phyloP scores from a whole-genome alignment of 2,329 filamentous ascomycete genomes.

The Teratosphaeriaceae sp. region DNA sequence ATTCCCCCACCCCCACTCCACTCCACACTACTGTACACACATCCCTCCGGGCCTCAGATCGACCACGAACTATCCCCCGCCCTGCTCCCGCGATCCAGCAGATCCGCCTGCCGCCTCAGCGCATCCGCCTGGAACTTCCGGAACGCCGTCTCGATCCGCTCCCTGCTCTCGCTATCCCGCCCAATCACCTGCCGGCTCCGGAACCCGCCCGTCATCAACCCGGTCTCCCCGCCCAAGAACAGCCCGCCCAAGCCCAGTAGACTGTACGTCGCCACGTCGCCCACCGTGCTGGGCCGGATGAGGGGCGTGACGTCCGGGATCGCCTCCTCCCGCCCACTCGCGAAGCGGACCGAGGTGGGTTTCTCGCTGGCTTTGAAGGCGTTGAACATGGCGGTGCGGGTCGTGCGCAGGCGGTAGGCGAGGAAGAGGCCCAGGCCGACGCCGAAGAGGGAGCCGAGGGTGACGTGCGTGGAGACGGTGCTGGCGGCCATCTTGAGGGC shows the following conservation, averaged over 20 bases:
- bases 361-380: constrained; percentile 56
- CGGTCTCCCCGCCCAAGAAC: constrained; percentile 59
- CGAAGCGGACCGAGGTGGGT: constrained; percentile 56
- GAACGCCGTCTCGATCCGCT: constrained; percentile 58
- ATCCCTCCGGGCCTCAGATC: neutral
- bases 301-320: constrained; percentile 56
- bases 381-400: constrained; percentile 53
- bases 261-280: constrained; percentile 57
- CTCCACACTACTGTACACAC: neutral
- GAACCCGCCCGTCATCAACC: constrained; percentile 51
- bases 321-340: constrained; percentile 52
- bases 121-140: constrained; percentile 56
- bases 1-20: too few relatives aligned
- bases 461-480: constrained; percentile 49
- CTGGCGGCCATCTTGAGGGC: constrained; percentile 49
- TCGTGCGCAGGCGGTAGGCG: constrained; percentile 50
- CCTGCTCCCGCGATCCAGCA: constrained; percentile 39
- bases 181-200: constrained; percentile 49
- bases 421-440: constrained; percentile 53
- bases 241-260: constrained; percentile 57
- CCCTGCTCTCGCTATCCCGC: constrained; percentile 46
- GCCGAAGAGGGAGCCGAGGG: constrained; percentile 54
- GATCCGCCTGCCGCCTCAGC: constrained; percentile 52
- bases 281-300: constrained; percentile 50
- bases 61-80: neutral